Evolutionary conservation across 2,329 filamentous ascomycete genomes (phyloP).

Genomic region (Fusarium sp.): DNA sequence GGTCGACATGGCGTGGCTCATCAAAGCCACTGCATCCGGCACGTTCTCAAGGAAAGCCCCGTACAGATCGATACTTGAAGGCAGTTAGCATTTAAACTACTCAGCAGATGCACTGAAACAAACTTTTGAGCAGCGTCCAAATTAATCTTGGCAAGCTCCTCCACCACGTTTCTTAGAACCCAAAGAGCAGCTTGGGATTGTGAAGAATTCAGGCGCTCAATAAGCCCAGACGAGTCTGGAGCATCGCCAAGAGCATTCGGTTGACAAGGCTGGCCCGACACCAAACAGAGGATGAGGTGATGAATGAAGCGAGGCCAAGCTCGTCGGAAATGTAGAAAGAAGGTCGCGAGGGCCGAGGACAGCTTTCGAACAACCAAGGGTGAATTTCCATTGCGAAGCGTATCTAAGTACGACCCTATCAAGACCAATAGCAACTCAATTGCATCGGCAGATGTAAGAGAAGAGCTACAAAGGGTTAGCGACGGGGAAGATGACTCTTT

Average conservation of each 20-base stretch:
- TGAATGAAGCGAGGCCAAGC: slow-evolving; percentile 77
- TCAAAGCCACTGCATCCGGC: slow-evolving; percentile 58
- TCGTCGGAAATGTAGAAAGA: slow-evolving; percentile 79
- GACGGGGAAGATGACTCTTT: not conserved
- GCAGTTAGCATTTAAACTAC: slow-evolving; percentile 42
- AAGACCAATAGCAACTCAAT: slow-evolving; percentile 72
- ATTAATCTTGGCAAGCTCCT: slow-evolving; percentile 71
- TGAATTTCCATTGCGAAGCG: slow-evolving; percentile 66
- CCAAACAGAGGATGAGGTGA: slow-evolving; percentile 72
- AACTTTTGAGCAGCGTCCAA: slow-evolving; percentile 71
- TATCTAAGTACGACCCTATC: slow-evolving; percentile 73
- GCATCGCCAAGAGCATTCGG: slow-evolving; percentile 48
- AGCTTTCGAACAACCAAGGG: slow-evolving; percentile 80
- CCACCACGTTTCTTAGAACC: slow-evolving; percentile 65
- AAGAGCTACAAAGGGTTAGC: slow-evolving; percentile 54
- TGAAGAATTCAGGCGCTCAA: slow-evolving; percentile 63
- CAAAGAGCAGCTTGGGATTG: slow-evolving; percentile 73
- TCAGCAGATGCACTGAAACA: slow-evolving; percentile 35
- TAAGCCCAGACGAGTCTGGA: slow-evolving; percentile 61
- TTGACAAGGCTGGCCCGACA: slow-evolving; percentile 45
- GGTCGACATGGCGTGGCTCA: slow-evolving; percentile 57
- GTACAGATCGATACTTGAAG: slow-evolving; percentile 57
- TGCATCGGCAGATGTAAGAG: slow-evolving; percentile 71
- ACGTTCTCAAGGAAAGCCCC: slow-evolving; percentile 59
- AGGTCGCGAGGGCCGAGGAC: slow-evolving; percentile 82